Evolutionary conservation across 2,329 filamentous ascomycete genomes (phyloP).

Genomic region (Trichoderma oligosporum): DNA sequence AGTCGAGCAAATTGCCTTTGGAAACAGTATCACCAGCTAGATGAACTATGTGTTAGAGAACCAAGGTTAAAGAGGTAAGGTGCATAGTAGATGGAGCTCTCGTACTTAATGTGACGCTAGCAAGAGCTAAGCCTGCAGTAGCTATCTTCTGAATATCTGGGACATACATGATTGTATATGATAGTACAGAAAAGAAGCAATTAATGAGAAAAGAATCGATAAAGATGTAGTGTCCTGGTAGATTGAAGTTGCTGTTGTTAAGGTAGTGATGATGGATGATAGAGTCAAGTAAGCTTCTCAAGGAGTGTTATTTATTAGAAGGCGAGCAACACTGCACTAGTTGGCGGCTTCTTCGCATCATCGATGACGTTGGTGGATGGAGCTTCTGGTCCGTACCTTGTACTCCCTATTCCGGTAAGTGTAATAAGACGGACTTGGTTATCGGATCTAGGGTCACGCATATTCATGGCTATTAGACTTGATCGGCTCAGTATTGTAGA

Average conservation of each 20-base stretch:
- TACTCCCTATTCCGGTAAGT: neutral
- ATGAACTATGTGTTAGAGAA: neutral
- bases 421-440: no score
- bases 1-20: constrained; percentile 7
- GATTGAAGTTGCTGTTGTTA: neutral
- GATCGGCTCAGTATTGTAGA: no score
- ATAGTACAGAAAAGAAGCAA: no score
- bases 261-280: neutral
- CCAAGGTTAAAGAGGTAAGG: neutral
- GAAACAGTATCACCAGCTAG: neutral
- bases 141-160: neutral
- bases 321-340: neutral
- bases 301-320: neutral
- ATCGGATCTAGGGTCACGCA: no score
- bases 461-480: no score
- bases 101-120: neutral
- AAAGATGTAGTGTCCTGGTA: neutral
- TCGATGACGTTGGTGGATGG: neutral
- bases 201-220: no score
- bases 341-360: neutral
- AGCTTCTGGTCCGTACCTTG: neutral
- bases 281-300: neutral
- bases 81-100: neutral
- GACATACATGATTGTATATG: constrained; percentile 2
- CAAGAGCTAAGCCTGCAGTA: neutral